phyloP scores from a whole-genome alignment of 2,329 filamentous ascomycete genomes.

The Tricladium varicosporioides region DNA sequence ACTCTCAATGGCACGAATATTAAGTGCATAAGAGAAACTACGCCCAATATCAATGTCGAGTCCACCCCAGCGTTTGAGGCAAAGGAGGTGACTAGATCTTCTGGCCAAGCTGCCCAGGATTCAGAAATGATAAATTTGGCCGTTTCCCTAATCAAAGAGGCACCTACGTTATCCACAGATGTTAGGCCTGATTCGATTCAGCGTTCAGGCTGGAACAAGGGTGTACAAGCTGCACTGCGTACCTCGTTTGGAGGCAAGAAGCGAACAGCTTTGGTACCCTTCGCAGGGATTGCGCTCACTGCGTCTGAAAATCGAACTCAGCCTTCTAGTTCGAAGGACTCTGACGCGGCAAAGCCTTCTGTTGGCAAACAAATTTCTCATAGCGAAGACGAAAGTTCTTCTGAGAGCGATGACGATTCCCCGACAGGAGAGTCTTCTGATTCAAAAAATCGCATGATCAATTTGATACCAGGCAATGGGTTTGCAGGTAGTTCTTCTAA shows the following conservation, averaged over 20 bases:
- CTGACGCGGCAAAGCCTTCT: neutral
- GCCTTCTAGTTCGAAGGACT: neutral
- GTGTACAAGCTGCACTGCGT: conserved; percentile 39
- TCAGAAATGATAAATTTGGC: neutral
- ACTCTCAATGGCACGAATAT: too few relatives aligned
- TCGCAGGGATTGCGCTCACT: neutral
- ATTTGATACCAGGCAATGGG: too few relatives aligned
- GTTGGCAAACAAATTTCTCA: neutral
- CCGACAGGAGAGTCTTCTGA: neutral
- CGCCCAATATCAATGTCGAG: neutral
- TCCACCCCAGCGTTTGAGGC: neutral
- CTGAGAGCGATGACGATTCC: neutral
- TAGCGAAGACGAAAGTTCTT: neutral
- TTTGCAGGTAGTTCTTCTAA: too few relatives aligned
- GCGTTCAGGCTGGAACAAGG: conserved; percentile 43
- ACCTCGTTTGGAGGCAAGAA: conserved; percentile 38
- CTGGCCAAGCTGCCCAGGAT: neutral
- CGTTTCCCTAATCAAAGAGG: neutral
- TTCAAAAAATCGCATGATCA: too few relatives aligned
- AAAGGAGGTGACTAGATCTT: too few relatives aligned
- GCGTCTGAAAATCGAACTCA: neutral
- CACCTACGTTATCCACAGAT: too few relatives aligned
- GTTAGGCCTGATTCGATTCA: too few relatives aligned
- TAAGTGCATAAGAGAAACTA: too few relatives aligned
- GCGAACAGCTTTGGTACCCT: neutral